Conservation (phyloP, 1,284 basidiomycete genomes). For the Tetrapyrgos nigripes region DNA sequence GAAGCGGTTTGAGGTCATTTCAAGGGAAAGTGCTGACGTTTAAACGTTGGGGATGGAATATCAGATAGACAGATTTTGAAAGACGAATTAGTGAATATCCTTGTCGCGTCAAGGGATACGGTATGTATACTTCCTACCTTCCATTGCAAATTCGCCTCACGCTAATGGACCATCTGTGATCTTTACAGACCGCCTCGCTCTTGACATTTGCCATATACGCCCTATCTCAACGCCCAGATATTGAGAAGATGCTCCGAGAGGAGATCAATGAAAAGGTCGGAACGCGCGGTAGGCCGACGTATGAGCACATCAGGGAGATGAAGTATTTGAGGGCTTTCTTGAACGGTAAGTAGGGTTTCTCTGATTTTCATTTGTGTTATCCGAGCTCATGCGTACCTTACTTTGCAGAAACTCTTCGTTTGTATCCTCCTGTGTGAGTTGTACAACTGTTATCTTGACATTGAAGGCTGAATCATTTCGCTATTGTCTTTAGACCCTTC, state of each 20-base stretch:
- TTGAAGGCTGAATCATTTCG: neutral
- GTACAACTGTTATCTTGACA: neutral
- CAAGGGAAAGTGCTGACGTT: neutral
- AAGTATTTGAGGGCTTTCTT: constrained; percentile 42
- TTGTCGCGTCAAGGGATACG: constrained; percentile 47
- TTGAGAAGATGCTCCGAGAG: constrained; percentile 42
- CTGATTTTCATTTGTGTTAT: neutral
- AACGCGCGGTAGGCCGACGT: constrained; percentile 31
- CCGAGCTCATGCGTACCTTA: neutral
- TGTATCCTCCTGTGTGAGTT: constrained; percentile 39
- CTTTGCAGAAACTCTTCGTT: constrained; percentile 34
- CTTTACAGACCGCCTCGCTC: constrained; percentile 42
- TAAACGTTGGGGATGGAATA: neutral
- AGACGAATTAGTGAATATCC: constrained; percentile 48
- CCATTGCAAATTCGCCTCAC: neutral
- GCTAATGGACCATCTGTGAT: neutral
- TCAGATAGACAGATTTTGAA: constrained; percentile 41
- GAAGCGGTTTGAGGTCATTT: neutral
- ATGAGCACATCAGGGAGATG: constrained; percentile 38
- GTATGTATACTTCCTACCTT: constrained; percentile 30
- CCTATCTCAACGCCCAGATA: constrained; percentile 49
- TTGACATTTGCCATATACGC: constrained; percentile 52
- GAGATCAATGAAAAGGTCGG: constrained; percentile 51
- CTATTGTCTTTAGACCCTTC: constrained; percentile 30
- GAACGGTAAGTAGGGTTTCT: constrained; percentile 30